Percentiles rank a stretch among this genome's conserved stretches.
Conservation (phyloP, 1,139 yeast species). For the Protomyces macrosporus region DNA sequence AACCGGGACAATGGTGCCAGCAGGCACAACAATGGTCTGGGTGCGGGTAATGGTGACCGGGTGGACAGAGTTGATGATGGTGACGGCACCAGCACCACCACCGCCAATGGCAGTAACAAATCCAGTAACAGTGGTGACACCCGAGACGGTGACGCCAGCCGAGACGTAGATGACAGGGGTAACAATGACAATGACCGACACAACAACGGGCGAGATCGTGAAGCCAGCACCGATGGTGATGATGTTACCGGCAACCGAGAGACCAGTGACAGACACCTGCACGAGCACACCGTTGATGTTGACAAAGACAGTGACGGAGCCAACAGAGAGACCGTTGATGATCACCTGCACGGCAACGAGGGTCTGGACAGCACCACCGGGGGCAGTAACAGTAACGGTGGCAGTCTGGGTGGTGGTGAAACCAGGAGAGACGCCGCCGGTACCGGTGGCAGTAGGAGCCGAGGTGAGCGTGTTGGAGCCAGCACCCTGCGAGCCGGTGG, state of each 20-base stretch:
- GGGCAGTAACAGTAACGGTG: not conserved
- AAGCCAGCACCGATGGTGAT: not conserved
- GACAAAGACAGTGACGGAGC: not conserved
- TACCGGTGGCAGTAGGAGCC: not conserved
- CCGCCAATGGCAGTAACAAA: not conserved
- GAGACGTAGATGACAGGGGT: not conserved
- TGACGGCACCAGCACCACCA: not conserved
- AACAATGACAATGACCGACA: not conserved
- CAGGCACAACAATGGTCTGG: not conserved
- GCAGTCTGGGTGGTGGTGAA: not conserved
- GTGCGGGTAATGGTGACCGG: not conserved
- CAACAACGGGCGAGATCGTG: not conserved
- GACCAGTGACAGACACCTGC: not conserved
- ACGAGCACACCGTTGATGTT: not conserved
- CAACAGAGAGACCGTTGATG: not conserved
- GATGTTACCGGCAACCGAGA: not conserved
- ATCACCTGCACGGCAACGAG: not conserved
- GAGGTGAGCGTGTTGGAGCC: not conserved
- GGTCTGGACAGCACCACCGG: not conserved
- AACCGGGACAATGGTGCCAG: not conserved
- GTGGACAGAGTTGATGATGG: not conserved
- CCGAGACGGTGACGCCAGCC: not conserved
- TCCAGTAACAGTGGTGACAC: not conserved
- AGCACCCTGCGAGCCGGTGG: not conserved
- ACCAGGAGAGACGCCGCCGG: not conserved